Percentiles rank a stretch among this genome's conserved stretches.
Evolutionary conservation across 2,329 filamentous ascomycete species (phyloP).

Genomic region (Botryotinia convoluta): DNA sequence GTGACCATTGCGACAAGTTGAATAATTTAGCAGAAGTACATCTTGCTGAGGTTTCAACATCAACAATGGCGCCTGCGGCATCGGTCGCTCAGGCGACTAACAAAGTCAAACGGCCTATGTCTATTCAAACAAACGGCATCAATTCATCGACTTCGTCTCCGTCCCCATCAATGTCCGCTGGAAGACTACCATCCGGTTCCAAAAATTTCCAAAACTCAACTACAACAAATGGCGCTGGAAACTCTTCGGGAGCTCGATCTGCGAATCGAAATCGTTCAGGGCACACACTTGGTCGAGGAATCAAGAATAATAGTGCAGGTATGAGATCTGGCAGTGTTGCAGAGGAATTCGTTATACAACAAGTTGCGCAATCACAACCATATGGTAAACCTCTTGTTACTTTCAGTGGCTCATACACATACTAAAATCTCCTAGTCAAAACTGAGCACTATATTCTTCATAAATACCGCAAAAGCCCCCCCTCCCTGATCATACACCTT

Average conservation of each 20-base stretch:
- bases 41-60: not conserved
- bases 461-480: slow-evolving; percentile 69
- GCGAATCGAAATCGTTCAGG: slow-evolving; percentile 54
- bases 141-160: slow-evolving; percentile 50
- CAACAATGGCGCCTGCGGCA: slow-evolving; percentile 36
- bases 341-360: slow-evolving; percentile 42
- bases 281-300: slow-evolving; percentile 47
- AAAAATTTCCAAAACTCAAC: slow-evolving; percentile 52
- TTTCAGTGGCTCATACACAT: slow-evolving; percentile 28
- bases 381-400: slow-evolving; percentile 46
- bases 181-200: slow-evolving; percentile 49
- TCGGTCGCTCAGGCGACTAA: slow-evolving; percentile 32
- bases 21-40: not conserved
- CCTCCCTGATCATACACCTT: slow-evolving; percentile 83
- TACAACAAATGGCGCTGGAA: slow-evolving; percentile 45
- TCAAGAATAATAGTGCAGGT: slow-evolving; percentile 49
- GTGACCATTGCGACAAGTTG: slow-evolving; percentile 3
- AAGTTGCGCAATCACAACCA: slow-evolving; percentile 48
- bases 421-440: slow-evolving; percentile 53
- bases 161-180: slow-evolving; percentile 53
- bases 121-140: slow-evolving; percentile 46
- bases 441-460: slow-evolving; percentile 76
- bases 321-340: slow-evolving; percentile 49
- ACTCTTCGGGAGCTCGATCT: slow-evolving; percentile 44
- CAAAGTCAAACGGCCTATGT: slow-evolving; percentile 68